Evolutionary conservation across 441 rosid species (phyloP).

Genomic region (Theobroma grandiflorum): DNA sequence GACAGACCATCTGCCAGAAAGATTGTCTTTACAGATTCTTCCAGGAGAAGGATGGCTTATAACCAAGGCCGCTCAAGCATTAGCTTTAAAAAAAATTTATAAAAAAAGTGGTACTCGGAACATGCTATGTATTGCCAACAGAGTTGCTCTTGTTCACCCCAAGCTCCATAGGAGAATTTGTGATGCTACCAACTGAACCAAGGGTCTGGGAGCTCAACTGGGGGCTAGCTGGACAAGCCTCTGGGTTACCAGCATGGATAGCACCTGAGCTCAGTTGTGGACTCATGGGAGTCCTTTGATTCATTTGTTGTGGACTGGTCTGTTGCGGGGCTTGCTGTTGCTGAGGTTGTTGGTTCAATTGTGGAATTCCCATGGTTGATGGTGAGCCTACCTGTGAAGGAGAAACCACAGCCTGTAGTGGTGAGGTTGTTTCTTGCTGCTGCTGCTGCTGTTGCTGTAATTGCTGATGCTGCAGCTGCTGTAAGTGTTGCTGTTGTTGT

Average conservation of each 20-base stretch:
- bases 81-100: background rate
- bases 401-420: conserved; percentile 80
- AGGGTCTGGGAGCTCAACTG: conserved; percentile 96
- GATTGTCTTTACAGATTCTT: background rate
- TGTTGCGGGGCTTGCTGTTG: conserved; percentile 76
- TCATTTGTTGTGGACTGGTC: conserved; percentile 91
- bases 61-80: background rate
- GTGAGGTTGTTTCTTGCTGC: conserved; percentile 70
- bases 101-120: background rate
- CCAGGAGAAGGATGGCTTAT: background rate
- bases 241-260: conserved; percentile 83
- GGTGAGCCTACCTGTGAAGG: conserved; percentile 87
- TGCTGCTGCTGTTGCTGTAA: conserved; percentile 35
- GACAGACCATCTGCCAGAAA: background rate
- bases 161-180: conserved; percentile 95
- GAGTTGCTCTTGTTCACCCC: conserved; percentile 89
- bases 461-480: conserved; percentile 15
- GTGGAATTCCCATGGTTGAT: conserved; percentile 72
- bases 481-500: conserved; percentile 40
- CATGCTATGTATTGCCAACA: conserved; percentile 55
- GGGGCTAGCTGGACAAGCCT: conserved; percentile 91
- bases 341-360: conserved; percentile 60
- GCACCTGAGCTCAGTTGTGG: conserved; percentile 94
- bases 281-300: conserved; percentile 95
- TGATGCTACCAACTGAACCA: conserved; percentile 91